Percentiles rank a stretch among this genome's conserved stretches.
phyloP scores from a whole-genome alignment of 1,139 yeast genomes.

The Hemisphaericaspora subhashii region DNA sequence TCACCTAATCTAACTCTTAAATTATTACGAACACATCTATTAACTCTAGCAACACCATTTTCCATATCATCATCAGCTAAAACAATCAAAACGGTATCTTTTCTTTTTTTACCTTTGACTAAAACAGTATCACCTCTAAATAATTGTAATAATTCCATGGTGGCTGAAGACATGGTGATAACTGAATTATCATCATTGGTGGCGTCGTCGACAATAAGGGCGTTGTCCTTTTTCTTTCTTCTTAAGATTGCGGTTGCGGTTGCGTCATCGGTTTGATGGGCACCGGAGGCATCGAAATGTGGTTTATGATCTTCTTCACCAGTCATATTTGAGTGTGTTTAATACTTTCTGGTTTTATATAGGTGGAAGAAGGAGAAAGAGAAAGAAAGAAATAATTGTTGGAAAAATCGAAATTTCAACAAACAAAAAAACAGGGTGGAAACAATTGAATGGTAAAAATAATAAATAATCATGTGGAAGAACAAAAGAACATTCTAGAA shows the following conservation, averaged over 20 bases:
- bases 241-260: conserved; percentile 97
- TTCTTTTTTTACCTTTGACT: conserved; percentile 97
- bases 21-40: conserved; percentile 95
- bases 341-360: neutral
- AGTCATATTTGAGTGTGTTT: conserved; percentile 21
- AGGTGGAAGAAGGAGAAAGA: neutral
- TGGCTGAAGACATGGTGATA: conserved; percentile 89
- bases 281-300: conserved; percentile 48
- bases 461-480: neutral
- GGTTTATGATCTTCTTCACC: conserved; percentile 35
- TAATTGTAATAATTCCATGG: conserved; percentile 92
- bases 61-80: conserved; percentile 96
- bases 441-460: neutral
- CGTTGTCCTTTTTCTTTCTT: conserved; percentile 96
- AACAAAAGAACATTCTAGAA: neutral
- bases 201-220: conserved; percentile 94
- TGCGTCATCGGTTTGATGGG: conserved; percentile 61
- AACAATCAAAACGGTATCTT: conserved; percentile 95
- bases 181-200: conserved; percentile 96
- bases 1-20: conserved; percentile 94
- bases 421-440: neutral
- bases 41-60: conserved; percentile 91
- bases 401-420: neutral
- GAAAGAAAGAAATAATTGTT: too few species aligned
- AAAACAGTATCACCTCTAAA: conserved; percentile 98